Base-by-base conservation (phyloP, 2,329 filamentous ascomycete species). In the Ophiosphaerella herpotricha region DNA sequence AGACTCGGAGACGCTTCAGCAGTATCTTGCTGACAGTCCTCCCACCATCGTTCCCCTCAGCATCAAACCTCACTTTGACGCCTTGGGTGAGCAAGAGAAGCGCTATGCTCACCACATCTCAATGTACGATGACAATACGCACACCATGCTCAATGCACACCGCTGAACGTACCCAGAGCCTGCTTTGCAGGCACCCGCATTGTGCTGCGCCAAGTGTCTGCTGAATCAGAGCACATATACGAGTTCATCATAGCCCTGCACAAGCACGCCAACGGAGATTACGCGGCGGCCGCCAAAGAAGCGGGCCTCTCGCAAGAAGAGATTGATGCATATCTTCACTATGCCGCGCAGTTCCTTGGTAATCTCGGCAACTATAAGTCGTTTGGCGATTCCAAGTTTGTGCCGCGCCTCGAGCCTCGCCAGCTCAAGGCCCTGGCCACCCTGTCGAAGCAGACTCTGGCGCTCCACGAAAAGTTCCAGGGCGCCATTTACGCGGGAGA, bases 11-110 rank as follows among this genome's bases (percentile, higher is more conserved):
- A 71, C 71, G 6, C 71, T 78, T 36, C 77, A 78, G 72, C 88
- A 96, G 70, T 97, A 96, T 74, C 82, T 96, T 54, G 92, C 94
- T 39, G 94, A 99, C 75, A 87, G 88, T 57, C 94, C 94, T 39
- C 94, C 94, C 1, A 89, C 87, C 41, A 85, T 97, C 48, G 93
- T 97, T 51, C 85, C 87, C 40, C 84, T 99, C 42, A 87, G 91
- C 72, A 94, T 97, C 72, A 91, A 91, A 77, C 89, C 91, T 70
- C 93, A 97, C 76, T 99, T 97, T 66, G 88, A 93, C 47, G 85
- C 86, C 32, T 75, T 94, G 54, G 82, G 77, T 45, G 84, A 89
- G 65, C 80, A 88, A 70, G 85, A 96, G 78, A 91, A 93, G 78
- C 86, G 89, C 69, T 97, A 97, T 80, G 89, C 92, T 57, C 92